Evolutionary conservation across 2,329 filamentous ascomycete genomes (phyloP), one percentile per base, ranked within the genome.

Genomic region (Thyridium curvatum): DNA sequence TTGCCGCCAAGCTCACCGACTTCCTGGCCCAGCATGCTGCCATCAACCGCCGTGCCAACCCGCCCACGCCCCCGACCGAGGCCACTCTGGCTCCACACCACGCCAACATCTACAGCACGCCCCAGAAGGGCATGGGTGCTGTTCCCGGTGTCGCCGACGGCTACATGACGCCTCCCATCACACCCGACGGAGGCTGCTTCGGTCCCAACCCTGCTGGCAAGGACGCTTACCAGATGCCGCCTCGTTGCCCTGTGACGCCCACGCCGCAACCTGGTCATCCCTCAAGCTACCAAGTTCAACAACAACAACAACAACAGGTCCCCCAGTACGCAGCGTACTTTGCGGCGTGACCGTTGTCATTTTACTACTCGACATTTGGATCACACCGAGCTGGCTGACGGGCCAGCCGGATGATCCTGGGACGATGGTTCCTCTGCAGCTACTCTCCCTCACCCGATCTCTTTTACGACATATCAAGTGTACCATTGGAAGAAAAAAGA

Each of bases 161-260:
- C 41, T 89, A 89, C 61, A 75, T 90, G 49, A 93, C 87, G 13
- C 87, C 87, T 18, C 87, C 87, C 2, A 91, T 93, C 56, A 93
- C 87, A 0, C 87, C 87, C 4, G 86, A 91, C 45, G 77, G 79
- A 8, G 69, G 74, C 37, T 69, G 66, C 49, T 79, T 79, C 38
- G 66, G 60, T 21, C 61, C 63, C 35, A 60, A 64, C 35, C 56
- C 55, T 8, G 59, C 62, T 51, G 57, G 60, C 36, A 72, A 72
- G 53, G 72, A 75, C 37, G 55, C 51, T 4, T 72, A 73, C 48
- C 58, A 62, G 17, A 17, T 70, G 21, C 68, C 72, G 14, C 69
- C 72, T 16, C 67, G 77, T 39, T 80, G 77, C 50, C 79, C 79
- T 0, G 73, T 81, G 32, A 83, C 79, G 2, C 79, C 79, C 10